Evolutionary conservation across 1,284 basidiomycete genomes (phyloP).

Genomic region (Pseudozyma hubeiensis): DNA sequence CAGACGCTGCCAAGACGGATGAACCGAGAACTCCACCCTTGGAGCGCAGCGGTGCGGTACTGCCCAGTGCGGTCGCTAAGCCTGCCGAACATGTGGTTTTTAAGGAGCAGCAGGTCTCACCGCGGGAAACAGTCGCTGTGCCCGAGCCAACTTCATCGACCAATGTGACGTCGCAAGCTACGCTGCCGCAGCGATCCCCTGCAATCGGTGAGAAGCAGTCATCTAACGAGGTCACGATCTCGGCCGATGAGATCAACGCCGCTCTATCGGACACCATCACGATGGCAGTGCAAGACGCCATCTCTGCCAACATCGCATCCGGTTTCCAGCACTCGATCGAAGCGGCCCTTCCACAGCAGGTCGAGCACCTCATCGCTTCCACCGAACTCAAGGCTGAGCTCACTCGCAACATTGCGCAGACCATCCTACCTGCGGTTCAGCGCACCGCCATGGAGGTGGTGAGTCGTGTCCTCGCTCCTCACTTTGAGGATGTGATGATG

Average conservation of each 20-base stretch:
- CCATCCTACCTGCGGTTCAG: conserved; percentile 50
- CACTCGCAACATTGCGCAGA: conserved; percentile 35
- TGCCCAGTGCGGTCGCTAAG: neutral
- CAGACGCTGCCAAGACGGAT: neutral
- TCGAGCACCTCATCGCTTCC: conserved; percentile 38
- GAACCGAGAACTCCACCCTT: neutral
- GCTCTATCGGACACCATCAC: conserved; percentile 22
- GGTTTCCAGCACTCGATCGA: conserved; percentile 26
- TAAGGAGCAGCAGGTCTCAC: neutral
- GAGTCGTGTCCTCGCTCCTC: conserved; percentile 46
- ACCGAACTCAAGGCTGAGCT: conserved; percentile 45
- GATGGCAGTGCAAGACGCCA: conserved; percentile 17
- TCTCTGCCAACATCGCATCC: conserved; percentile 14
- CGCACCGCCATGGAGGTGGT: conserved; percentile 52
- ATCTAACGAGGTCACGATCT: neutral
- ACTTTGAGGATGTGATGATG: conserved; percentile 50
- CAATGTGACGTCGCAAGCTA: neutral
- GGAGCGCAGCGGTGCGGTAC: neutral
- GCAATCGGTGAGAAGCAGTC: neutral
- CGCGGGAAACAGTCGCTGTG: neutral
- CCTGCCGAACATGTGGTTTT: neutral
- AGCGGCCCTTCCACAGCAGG: conserved; percentile 28
- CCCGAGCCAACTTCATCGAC: neutral
- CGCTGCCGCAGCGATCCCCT: neutral
- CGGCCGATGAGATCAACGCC: conserved; percentile 7